phyloP scores from a whole-genome alignment of 768 basidiomycete species.

The Naganishia randhawae region DNA sequence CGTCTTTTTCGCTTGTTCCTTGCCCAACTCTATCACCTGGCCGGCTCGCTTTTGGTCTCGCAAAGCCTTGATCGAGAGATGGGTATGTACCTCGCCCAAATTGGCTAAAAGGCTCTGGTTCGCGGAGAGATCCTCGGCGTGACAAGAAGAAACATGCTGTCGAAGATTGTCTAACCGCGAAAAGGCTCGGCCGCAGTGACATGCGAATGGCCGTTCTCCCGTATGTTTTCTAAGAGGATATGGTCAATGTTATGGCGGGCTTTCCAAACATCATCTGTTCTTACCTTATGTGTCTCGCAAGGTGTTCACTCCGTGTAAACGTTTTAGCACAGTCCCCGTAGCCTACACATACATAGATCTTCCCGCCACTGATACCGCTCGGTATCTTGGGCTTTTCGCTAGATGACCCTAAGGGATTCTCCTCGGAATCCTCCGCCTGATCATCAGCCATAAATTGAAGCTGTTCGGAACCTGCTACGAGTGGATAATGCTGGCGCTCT shows the following conservation, averaged over 20 bases:
- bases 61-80: slow-evolving; percentile 45
- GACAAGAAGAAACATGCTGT: slow-evolving; percentile 94
- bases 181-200: slow-evolving; percentile 93
- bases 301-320: slow-evolving; percentile 89
- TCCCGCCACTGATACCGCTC: slow-evolving; percentile 48
- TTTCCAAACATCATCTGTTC: slow-evolving; percentile 34
- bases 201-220: slow-evolving; percentile 91
- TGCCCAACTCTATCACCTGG: slow-evolving; percentile 48
- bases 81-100: slow-evolving; percentile 46
- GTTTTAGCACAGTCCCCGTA: slow-evolving; percentile 96
- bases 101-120: slow-evolving; percentile 48
- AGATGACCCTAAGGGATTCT: neutral
- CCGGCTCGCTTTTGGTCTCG: slow-evolving; percentile 47
- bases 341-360: slow-evolving; percentile 91
- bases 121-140: slow-evolving; percentile 67
- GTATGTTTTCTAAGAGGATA: slow-evolving; percentile 78
- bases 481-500: slow-evolving; percentile 2
- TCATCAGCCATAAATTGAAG: slow-evolving; percentile 1
- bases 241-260: neutral
- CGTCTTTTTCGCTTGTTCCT: slow-evolving; percentile 41
- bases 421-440: neutral
- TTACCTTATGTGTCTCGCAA: slow-evolving; percentile 91
- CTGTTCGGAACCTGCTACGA: slow-evolving; percentile 8
- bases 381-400: slow-evolving; percentile 18
- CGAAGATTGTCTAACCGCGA: slow-evolving; percentile 93